Conservation (phyloP, 208 protist species). For the Leishmania turanica region DNA sequence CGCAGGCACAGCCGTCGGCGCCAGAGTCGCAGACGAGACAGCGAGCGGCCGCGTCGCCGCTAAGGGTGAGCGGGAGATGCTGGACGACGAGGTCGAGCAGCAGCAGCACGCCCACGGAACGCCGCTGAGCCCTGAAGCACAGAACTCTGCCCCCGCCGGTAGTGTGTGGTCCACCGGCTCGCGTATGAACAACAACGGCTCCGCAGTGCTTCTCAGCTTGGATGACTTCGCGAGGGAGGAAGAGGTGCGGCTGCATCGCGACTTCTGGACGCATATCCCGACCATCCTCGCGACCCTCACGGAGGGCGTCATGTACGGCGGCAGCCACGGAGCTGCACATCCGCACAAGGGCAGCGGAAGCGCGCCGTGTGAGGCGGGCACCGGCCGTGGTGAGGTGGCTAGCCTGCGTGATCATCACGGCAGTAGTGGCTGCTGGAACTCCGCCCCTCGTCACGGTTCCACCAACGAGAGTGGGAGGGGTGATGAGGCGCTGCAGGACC, state of each 20-base stretch:
- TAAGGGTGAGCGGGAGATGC: background rate
- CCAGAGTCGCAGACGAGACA: background rate
- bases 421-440: background rate
- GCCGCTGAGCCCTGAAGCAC: background rate
- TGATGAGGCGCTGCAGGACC: background rate
- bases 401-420: background rate
- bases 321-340: background rate
- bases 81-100: background rate
- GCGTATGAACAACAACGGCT: background rate
- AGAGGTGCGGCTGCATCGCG: slow-evolving; percentile 36
- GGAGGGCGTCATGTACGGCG: slow-evolving; percentile 38
- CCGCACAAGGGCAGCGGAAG: background rate
- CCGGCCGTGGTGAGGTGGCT: background rate
- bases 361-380: background rate
- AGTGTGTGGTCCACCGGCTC: background rate
- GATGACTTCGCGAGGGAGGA: slow-evolving; percentile 25
- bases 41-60: background rate
- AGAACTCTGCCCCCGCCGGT: background rate
- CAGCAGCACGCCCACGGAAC: background rate
- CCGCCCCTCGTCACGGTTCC: background rate
- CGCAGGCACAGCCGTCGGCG: no score
- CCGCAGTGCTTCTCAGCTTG: slow-evolving; percentile 8
- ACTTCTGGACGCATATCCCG: slow-evolving; percentile 45
- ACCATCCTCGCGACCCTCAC: slow-evolving; percentile 34
- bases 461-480: background rate